phyloP scores from a whole-genome alignment of 371 early-diverging fungal genomes.

The Mortierella sp. region DNA sequence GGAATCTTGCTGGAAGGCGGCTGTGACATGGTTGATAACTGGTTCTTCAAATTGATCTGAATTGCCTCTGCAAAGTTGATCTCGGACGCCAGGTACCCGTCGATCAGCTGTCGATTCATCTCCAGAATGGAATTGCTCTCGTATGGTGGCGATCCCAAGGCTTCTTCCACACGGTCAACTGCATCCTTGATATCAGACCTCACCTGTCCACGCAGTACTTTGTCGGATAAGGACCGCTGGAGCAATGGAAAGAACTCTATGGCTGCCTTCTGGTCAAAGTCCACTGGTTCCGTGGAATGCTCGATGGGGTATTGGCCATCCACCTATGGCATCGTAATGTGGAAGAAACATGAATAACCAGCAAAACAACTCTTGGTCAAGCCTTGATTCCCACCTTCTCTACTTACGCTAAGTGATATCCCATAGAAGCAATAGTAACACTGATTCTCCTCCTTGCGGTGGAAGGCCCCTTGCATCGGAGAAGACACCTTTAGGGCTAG shows the following conservation, averaged over 20 bases:
- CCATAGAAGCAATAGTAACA: conserved; percentile 78
- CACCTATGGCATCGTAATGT: conserved; percentile 43
- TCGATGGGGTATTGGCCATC: conserved; percentile 65
- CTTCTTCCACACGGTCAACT: conserved; percentile 63
- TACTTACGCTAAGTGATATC: conserved; percentile 63
- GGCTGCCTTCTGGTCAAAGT: conserved; percentile 66
- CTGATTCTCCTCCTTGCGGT: conserved; percentile 65
- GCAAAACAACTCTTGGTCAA: background rate
- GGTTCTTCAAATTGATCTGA: conserved; percentile 16
- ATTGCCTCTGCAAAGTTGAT: conserved; percentile 50
- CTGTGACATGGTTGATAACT: conserved; percentile 41
- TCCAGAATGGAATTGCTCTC: conserved; percentile 49
- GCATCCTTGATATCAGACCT: conserved; percentile 67
- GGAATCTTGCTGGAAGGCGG: conserved; percentile 48
- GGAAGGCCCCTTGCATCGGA: conserved; percentile 45
- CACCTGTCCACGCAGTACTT: conserved; percentile 55
- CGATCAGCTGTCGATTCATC: conserved; percentile 56
- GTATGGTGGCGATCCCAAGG: conserved; percentile 64
- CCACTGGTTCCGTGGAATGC: conserved; percentile 60
- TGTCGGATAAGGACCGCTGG: conserved; percentile 56
- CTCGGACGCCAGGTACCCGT: conserved; percentile 51
- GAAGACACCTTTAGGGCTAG: conserved; percentile 44
- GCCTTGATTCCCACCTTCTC: background rate
- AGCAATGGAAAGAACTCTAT: conserved; percentile 62
- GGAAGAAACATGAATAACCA: background rate